phyloP scores from a whole-genome alignment of 169 alveolate genomes.

The Cryptosporidium sp. region DNA sequence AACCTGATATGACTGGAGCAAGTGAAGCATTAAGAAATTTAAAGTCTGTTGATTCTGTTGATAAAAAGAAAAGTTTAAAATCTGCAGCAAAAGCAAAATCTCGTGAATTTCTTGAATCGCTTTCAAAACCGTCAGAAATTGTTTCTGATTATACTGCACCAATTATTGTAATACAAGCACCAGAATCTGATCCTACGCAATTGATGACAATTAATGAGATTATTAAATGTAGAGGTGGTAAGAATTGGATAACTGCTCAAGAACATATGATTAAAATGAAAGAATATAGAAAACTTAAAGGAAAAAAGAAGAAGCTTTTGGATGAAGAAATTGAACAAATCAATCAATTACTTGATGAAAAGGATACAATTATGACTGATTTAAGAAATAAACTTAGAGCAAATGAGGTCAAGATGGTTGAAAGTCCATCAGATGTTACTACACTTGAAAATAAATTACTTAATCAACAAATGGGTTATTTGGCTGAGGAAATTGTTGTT shows the following conservation, averaged over 20 bases:
- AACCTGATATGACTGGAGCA: slow-evolving; percentile 60
- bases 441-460: slow-evolving; percentile 53
- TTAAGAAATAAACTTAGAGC: slow-evolving; percentile 43
- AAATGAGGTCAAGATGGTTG: slow-evolving; percentile 48
- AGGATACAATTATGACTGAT: slow-evolving; percentile 53
- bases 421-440: slow-evolving; percentile 58
- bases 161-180: slow-evolving; percentile 74
- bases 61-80: slow-evolving; percentile 28
- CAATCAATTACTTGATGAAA: slow-evolving; percentile 49
- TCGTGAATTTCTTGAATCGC: slow-evolving; percentile 55
- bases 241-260: slow-evolving; percentile 51
- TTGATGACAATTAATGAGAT: slow-evolving; percentile 53
- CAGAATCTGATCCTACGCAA: slow-evolving; percentile 58
- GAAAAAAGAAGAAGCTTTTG: slow-evolving; percentile 42
- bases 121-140: slow-evolving; percentile 51
- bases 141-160: slow-evolving; percentile 76
- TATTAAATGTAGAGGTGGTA: slow-evolving; percentile 67
- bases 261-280: slow-evolving; percentile 56
- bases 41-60: slow-evolving; percentile 11
- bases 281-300: slow-evolving; percentile 52
- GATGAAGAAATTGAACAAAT: slow-evolving; percentile 40
- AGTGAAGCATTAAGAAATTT: slow-evolving; percentile 4
- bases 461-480: slow-evolving; percentile 65
- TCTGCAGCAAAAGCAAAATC: slow-evolving; percentile 54
- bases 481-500: slow-evolving; percentile 63